Evolutionary conservation across 2,329 filamentous ascomycete species (phyloP), one percentile per base, ranked within the genome.

Genomic region (Aureobasidium mangrovei): DNA sequence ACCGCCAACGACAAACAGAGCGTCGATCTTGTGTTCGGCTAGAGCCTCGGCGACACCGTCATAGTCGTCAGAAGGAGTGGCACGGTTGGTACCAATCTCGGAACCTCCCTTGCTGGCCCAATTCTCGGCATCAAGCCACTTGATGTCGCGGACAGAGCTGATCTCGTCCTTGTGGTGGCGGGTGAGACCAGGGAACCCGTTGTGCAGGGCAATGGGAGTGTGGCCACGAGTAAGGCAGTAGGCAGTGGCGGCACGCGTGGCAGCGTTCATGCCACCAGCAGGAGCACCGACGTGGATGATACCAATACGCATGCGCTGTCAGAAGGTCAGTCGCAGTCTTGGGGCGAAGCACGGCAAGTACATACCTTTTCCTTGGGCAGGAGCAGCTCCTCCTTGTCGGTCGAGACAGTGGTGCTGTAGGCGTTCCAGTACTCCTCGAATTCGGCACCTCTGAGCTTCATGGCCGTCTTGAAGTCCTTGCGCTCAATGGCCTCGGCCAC

Each of bases 51-150:
- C 41, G 43, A 42, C 53, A 36, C 49, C 49, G 62, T 87, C 84
- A 70, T 96, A 85, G 62, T 94, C 91, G 64, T 95, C 91, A 24
- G 81, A 82, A 4, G 93, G 93, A 32, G 97, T 81, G 65, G 90
- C 90, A 64, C 93, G 87, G 77, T 98, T 98, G 28, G 91, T 98
- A 62, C 93, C 93, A 64, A 98, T 97, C 69, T 98, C 93, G 2
- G 91, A 97, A 58, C 93, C 93, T 67, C 93, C 93, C 72, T 90
- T 91, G 72, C 90, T 95, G 10, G 91, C 90, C 93, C 93, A 98
- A 58, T 82, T 78, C 67, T 97, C 91, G 4, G 94, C 90, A 66
- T 97, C 93, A 24, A 97, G 80, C 93, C 93, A 98, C 61, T 85
- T 77, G 57, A 97, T 87, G 38, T 86, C 81, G 32, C 91, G 85